Conservation (phyloP, 768 basidiomycete genomes). For the Trametes meyenii region DNA sequence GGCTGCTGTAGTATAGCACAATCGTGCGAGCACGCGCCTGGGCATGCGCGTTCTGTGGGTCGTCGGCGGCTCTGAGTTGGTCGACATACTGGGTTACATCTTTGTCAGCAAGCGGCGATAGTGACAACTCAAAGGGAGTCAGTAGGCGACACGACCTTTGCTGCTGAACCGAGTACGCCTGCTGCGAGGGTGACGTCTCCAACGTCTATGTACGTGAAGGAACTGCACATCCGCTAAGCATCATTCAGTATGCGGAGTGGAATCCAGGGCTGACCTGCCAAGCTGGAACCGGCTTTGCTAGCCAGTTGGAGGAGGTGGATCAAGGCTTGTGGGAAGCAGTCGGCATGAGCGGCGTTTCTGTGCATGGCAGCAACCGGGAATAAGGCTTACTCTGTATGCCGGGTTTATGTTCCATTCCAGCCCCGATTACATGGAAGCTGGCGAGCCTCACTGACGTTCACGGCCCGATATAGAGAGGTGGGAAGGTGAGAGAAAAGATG, state of each 20-base stretch:
- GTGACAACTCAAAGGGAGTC: not conserved
- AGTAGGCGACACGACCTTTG: slow-evolving; percentile 55
- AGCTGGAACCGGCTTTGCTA: slow-evolving; percentile 74
- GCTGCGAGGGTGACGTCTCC: slow-evolving; percentile 68
- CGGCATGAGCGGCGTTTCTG: slow-evolving; percentile 2
- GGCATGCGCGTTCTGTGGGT: slow-evolving; percentile 57
- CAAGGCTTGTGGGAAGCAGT: slow-evolving; percentile 51
- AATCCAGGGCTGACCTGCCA: slow-evolving; percentile 60
- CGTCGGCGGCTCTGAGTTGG: slow-evolving; percentile 58
- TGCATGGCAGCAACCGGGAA: slow-evolving; percentile 16
- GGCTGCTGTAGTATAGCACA: slow-evolving; percentile 71
- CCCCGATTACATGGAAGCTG: slow-evolving; percentile 83
- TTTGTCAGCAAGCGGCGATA: not conserved
- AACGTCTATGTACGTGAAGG: slow-evolving; percentile 48
- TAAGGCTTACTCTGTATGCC: slow-evolving; percentile 65
- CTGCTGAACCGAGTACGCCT: slow-evolving; percentile 70
- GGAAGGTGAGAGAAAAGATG: slow-evolving; percentile 29
- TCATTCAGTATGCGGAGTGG: not conserved
- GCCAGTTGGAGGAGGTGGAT: slow-evolving; percentile 78
- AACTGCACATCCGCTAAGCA: not conserved
- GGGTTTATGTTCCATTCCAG: slow-evolving; percentile 74
- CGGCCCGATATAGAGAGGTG: slow-evolving; percentile 16
- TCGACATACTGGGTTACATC: slow-evolving; percentile 66
- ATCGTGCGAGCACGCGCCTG: slow-evolving; percentile 68
- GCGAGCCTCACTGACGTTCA: slow-evolving; percentile 67